Evolutionary conservation across 768 basidiomycete species (phyloP), one percentile per base, ranked within the genome.

Genomic region (Collybia mongolica): DNA sequence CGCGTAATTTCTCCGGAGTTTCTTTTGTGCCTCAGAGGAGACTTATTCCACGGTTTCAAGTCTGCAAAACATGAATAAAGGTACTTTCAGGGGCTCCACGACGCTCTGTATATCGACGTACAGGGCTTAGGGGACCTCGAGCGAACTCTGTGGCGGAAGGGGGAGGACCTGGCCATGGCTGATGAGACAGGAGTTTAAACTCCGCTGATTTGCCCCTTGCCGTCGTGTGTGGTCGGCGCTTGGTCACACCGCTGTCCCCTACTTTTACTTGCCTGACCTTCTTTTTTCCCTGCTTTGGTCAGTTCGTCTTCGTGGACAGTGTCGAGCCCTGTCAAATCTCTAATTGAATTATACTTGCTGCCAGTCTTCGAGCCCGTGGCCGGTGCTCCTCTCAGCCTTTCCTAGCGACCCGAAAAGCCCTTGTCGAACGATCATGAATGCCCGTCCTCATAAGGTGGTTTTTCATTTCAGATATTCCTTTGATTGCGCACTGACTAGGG

Each of bases 401-500:
- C 53, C 40, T 57, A 45, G 52, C 57, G 49, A 52, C 54, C 52
- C 43, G 42, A 50, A 58, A 57, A 54, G 49, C 51, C 56, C 37
- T 61, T 53, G 46, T 44, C 46, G 43, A 52, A 56, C 59, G 55
- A 68, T 58, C 61, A 89, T 89, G 88, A 88, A 83, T 67, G 73
- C 82, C 49, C 82, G 88, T 60, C 85, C 86, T 20, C 87, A 87
- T 67, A 89, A 89, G 69, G 79, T 78, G 54, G 56, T 71, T 60
- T 32, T 46, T 40, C 52, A 54, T 57, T 45, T 48, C 46, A 39
- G 38, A 54, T 52, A 5, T 24, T 24, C 20, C 14, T 29, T 15
- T 19, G 39, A 52, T 39, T 46, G 19, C 12, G 37, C 45, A 45
- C 39, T 36, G 52, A 49, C 43, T 39, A 45, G 14, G 41, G 22